Conservation (phyloP, 108 stramenopile genomes). For the Skeletonema potamos region DNA sequence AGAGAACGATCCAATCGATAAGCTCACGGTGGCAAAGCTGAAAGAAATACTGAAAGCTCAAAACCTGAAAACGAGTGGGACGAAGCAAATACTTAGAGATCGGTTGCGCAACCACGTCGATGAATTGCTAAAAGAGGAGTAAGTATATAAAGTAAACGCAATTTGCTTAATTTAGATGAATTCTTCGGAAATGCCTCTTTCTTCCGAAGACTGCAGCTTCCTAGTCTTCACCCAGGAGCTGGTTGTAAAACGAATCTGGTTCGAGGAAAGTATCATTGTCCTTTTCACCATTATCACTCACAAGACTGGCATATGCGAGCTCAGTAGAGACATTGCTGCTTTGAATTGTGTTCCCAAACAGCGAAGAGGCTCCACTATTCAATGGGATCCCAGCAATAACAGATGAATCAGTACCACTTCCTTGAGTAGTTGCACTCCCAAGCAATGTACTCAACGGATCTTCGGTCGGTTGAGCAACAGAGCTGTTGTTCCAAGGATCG, state of each 20-base stretch:
- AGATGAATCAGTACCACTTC: slow-evolving; percentile 16
- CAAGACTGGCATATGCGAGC: slow-evolving; percentile 30
- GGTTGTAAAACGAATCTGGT: slow-evolving; percentile 49
- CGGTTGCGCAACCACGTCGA: slow-evolving; percentile 73
- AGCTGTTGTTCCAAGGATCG: slow-evolving; percentile 42
- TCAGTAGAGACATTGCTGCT: slow-evolving; percentile 20
- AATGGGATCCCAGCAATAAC: slow-evolving; percentile 44
- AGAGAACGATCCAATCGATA: slow-evolving; percentile 65
- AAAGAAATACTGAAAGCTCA: slow-evolving; percentile 70
- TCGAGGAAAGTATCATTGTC: slow-evolving; percentile 33
- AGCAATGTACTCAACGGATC: slow-evolving; percentile 30
- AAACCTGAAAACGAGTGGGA: slow-evolving; percentile 71
- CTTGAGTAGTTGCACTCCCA: slow-evolving; percentile 20
- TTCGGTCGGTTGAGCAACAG: background rate
- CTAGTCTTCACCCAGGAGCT: slow-evolving; percentile 39
- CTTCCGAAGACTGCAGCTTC: background rate
- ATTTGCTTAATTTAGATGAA: background rate
- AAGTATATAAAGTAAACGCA: background rate
- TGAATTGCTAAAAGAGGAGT: slow-evolving; percentile 47
- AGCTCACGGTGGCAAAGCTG: slow-evolving; percentile 72
- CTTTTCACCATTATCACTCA: slow-evolving; percentile 27
- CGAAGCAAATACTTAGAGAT: slow-evolving; percentile 76
- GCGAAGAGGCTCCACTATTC: slow-evolving; percentile 20
- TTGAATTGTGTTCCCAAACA: slow-evolving; percentile 22
- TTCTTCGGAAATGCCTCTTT: background rate